Conservation (phyloP, 1,284 basidiomycete genomes). For the Moniliella sp. region DNA sequence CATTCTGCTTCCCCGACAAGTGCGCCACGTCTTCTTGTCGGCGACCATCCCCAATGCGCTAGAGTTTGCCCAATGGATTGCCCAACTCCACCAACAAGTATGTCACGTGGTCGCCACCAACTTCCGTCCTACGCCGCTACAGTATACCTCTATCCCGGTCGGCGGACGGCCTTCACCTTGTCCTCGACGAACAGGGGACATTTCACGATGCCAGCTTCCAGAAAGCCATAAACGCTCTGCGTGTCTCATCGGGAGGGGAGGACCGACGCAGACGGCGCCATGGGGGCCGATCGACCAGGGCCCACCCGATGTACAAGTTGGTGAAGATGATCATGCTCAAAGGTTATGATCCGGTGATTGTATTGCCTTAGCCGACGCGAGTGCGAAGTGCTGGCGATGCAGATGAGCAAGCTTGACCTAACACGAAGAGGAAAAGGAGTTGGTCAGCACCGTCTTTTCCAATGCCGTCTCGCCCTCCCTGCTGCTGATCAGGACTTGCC, state of each 20-base stretch:
- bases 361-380: conserved; percentile 95
- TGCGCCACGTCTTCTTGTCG: conserved; percentile 96
- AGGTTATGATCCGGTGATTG: conserved; percentile 93
- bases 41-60: conserved; percentile 98
- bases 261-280: no score
- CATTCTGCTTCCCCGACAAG: conserved; percentile 80
- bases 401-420: conserved; percentile 90
- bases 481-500: conserved; percentile 72
- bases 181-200: conserved; percentile 88
- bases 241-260: conserved; percentile 51
- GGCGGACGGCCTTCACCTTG: conserved; percentile 93
- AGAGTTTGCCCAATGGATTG: conserved; percentile 98
- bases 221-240: conserved; percentile 85
- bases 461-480: conserved; percentile 75
- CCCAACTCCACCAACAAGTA: conserved; percentile 83
- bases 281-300: no score
- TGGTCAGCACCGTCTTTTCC: conserved; percentile 70
- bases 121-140: conserved; percentile 87
- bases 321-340: conserved; percentile 97
- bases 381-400: conserved; percentile 76
- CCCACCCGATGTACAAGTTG: conserved; percentile 96
- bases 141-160: conserved; percentile 90
- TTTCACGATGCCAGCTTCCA: conserved; percentile 94
- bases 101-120: conserved; percentile 99
- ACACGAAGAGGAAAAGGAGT: conserved; percentile 71